These are phyloP conservation scores for Piedraia hortae DNA, from an alignment of 2,329 filamentous ascomycete species.

Conservation along the genomic window DNA sequence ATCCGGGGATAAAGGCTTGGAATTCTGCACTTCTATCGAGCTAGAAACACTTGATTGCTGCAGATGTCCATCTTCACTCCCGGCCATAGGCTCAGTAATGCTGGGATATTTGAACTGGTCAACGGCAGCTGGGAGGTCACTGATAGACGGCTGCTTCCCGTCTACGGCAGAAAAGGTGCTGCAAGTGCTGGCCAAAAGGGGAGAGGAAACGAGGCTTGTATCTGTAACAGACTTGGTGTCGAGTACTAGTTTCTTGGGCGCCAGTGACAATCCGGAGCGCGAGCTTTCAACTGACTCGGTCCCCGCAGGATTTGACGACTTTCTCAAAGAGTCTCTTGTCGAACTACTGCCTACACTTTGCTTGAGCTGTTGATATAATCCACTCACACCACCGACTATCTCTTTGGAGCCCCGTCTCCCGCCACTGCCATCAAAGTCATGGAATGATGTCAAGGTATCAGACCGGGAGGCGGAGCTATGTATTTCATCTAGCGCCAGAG, in stretches of 20 bases:
- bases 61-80: no score
- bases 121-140: no score
- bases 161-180: no score
- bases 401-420: constrained; percentile 11
- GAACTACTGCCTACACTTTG: constrained; percentile 9
- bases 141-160: no score
- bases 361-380: constrained; percentile 62
- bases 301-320: constrained; percentile 4
- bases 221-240: constrained; percentile 5
- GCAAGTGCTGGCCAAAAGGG: constrained; percentile 4
- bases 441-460: constrained; percentile 69
- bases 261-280: constrained; percentile 2
- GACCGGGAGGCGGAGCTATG: constrained; percentile 71
- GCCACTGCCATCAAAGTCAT: constrained; percentile 62
- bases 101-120: constrained; percentile 1
- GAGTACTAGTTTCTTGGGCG: constrained; percentile 3
- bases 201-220: constrained; percentile 5
- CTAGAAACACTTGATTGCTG: no score
- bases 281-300: constrained; percentile 5
- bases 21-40: no score
- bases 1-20: no score
- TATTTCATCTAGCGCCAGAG: constrained; percentile 59
- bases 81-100: constrained; percentile 1
- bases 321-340: constrained; percentile 7
- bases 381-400: constrained; percentile 31